Evolutionary conservation across 2,329 filamentous ascomycete genomes (phyloP).

Genomic region (Botrytis elliptica): DNA sequence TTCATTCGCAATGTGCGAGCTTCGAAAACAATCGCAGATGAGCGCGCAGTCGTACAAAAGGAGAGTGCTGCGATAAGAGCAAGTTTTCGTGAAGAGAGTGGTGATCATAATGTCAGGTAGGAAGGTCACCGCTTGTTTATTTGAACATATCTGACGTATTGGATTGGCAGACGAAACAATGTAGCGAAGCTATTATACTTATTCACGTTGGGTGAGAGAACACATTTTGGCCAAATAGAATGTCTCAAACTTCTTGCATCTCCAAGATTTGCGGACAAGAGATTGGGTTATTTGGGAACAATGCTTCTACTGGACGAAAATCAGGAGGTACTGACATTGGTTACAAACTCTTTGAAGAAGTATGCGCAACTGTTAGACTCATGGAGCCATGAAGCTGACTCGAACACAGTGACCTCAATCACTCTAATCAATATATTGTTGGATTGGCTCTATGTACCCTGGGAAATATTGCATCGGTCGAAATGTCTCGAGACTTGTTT

Average conservation of each 20-base stretch:
- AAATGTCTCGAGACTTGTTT: slow-evolving; percentile 98
- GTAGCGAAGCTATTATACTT: slow-evolving; percentile 97
- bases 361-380: slow-evolving; percentile 43
- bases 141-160: slow-evolving; percentile 12
- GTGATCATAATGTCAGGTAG: slow-evolving; percentile 86
- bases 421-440: slow-evolving; percentile 98
- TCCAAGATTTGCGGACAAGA: slow-evolving; percentile 95
- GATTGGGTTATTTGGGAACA: slow-evolving; percentile 90
- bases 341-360: slow-evolving; percentile 98
- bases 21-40: slow-evolving; percentile 97
- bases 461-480: slow-evolving; percentile 94
- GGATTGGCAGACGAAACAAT: slow-evolving; percentile 78
- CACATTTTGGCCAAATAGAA: slow-evolving; percentile 99
- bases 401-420: slow-evolving; percentile 75
- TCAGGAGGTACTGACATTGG: slow-evolving; percentile 93
- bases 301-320: slow-evolving; percentile 97
- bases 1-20: slow-evolving; percentile 99
- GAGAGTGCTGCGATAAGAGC: slow-evolving; percentile 97
- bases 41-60: slow-evolving; percentile 97
- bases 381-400: slow-evolving; percentile 2
- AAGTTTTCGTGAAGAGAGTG: slow-evolving; percentile 95
- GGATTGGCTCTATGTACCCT: slow-evolving; percentile 94
- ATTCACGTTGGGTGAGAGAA: slow-evolving; percentile 94
- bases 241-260: slow-evolving; percentile 96
- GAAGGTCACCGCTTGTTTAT: slow-evolving; percentile 35